Evolutionary conservation across 106 monocot species (phyloP), one percentile per base, ranked within the genome.

Genomic region (Phalaenopsis aphrodite): DNA sequence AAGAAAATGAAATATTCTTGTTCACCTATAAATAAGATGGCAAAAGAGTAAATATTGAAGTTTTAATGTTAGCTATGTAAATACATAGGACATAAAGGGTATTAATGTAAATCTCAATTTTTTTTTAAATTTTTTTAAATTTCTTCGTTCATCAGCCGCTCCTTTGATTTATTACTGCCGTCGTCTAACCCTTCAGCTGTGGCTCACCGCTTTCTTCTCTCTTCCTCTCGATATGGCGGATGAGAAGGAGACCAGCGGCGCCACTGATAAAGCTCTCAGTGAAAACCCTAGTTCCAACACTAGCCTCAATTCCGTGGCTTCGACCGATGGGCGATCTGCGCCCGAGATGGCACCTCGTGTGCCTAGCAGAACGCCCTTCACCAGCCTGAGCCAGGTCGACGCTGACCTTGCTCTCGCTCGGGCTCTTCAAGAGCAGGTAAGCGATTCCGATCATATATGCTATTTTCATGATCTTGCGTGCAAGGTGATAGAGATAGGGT

Each of bases 351-450:
- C 69, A 55, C 43, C 71, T 10, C 73, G 47, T 72, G 73, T 69
- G 72, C 46, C 85, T 8, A 19, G 86, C 21, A 80, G 97, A 46
- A 83, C 84, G n/a, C 97, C 94, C 16, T 98, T 98, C 84, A 98
- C 92, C 41, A 87, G 88, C 79, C 87, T 98, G 18, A 89, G 88
- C 86, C 97, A 98, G 85, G 89, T 94, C 75, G 97, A 98, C 56
- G 94, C 97, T 73, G 97, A 98, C 86, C 90, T 89, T 19, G 97
- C 94, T 19, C 94, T 94, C 78, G 94, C 97, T 39, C 87, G 94
- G 30, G 90, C 91, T 39, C 87, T 94, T 71, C 97, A 99, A 58
- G 94, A 99, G 47, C 98, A 99, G 98, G 98, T 89, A 71, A 48
- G 52, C 12, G 77, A 42, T 76, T 76, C 41, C 46, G 55, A 39